Percentiles rank a stretch among this genome's conserved stretches.
phyloP scores from a whole-genome alignment of 2,329 filamentous ascomycete genomes.

The Magnaporthiopsis rhizophila region DNA sequence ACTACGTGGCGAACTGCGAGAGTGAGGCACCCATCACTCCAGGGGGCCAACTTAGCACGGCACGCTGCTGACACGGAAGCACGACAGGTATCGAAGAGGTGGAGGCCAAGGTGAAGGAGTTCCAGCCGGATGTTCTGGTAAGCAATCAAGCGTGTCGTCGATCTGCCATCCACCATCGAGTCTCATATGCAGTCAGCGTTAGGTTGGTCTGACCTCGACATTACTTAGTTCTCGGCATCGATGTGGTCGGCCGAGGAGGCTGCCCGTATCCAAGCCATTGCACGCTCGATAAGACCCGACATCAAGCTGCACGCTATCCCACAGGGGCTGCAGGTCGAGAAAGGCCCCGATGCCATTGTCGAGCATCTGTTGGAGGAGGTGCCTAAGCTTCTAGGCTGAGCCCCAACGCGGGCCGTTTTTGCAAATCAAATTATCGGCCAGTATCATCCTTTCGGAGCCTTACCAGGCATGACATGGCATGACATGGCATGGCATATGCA shows the following conservation, averaged over 20 bases:
- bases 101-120: conserved; percentile 18
- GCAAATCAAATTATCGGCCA: too few species aligned
- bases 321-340: conserved; percentile 43
- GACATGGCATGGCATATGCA: too few species aligned
- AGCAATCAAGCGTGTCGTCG: conserved; percentile 6
- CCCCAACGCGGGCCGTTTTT: not conserved
- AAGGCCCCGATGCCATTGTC: conserved; percentile 46
- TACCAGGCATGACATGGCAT: too few species aligned
- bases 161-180: too few species aligned
- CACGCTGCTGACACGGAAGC: not conserved
- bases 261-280: conserved; percentile 33
- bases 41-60: not conserved
- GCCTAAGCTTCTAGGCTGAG: conserved; percentile 19
- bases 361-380: conserved; percentile 38
- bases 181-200: not conserved
- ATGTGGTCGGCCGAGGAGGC: conserved; percentile 41
- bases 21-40: conserved; percentile 30
- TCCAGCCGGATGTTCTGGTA: conserved; percentile 22
- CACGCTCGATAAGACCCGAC: conserved; percentile 32
- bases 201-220: not conserved
- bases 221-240: conserved; percentile 50
- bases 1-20: conserved; percentile 53
- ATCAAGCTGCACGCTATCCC: conserved; percentile 46
- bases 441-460: too few species aligned
- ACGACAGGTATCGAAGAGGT: conserved; percentile 46